Evolutionary conservation across 805 yeast species (phyloP), one percentile per base, ranked within the genome.

Genomic region (Metahyphopichia silvanorum): DNA sequence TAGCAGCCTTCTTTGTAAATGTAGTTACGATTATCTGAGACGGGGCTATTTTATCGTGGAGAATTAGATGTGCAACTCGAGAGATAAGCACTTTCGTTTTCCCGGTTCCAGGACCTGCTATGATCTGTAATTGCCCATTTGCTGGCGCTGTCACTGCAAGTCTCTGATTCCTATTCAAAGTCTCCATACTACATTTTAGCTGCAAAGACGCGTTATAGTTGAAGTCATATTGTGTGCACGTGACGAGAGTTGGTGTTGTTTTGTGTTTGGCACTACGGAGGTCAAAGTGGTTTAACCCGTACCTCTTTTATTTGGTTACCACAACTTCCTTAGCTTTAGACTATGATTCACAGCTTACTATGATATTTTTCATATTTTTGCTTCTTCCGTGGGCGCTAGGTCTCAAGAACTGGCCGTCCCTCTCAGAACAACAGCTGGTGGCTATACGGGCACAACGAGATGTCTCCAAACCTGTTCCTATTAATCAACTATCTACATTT

Each of bases 1-100:
- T 73, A 2, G 97, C 94, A 0, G 98, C 98, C 47, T 84, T 86
- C 46, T 86, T 85, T 9, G 98, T 91, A 62, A 91, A 91, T 0
- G 98, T 89, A 5, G 96, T 86, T 14, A 89, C 93, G 1, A 91
- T 73, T 13, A 93, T 71, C 29, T 72, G 60, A 21, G 68, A 63
- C 0, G 97, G 89, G 1, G 66, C 62, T 1, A 85, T 55, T 2
- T 68, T 57, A 21, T 73, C 66, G 6, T 70, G 54, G 3, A 74
- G 38, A 6, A 89, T 44, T 18, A 89, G 60, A 46, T 79, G 74
- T 0, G 89, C 89, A 7, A 89, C 93, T 27, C 96, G 65, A 1
- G 87, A 71, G 0, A 86, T 79, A 18, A 91, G 57, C 2, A 93
- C 91, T 51, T 79, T 80, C 2, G 98, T 91, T 55, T 91, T 91